Evolutionary conservation across 2,329 filamentous ascomycete species (phyloP).

Genomic region (Tolypocladium inflatum): DNA sequence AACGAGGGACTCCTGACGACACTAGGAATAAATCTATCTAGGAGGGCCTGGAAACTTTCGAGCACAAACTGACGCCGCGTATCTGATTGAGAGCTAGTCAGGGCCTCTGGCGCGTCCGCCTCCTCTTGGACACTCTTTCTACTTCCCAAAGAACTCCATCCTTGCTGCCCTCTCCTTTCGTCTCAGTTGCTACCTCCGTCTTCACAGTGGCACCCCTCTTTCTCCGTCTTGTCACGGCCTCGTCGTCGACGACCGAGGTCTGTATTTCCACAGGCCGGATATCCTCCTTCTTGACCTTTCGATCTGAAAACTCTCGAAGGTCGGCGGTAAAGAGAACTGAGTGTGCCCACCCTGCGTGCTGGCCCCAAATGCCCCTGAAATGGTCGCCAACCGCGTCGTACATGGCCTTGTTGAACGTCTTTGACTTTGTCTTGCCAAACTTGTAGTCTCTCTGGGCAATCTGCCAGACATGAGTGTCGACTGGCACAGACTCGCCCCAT

Average conservation of each 20-base stretch:
- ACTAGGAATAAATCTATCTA: neutral
- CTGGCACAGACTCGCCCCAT: slow-evolving; percentile 90
- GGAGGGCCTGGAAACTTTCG: neutral
- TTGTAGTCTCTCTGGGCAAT: slow-evolving; percentile 95
- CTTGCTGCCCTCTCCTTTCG: slow-evolving; percentile 13
- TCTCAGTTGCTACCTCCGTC: slow-evolving; percentile 6
- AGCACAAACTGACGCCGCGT: no score
- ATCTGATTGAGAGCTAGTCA: neutral
- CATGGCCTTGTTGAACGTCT: slow-evolving; percentile 77
- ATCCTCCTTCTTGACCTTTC: slow-evolving; percentile 21
- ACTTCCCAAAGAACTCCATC: slow-evolving; percentile 10
- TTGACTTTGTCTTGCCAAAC: slow-evolving; percentile 75
- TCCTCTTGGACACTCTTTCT: slow-evolving; percentile 17
- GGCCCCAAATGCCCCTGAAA: slow-evolving; percentile 83
- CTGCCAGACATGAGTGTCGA: slow-evolving; percentile 98
- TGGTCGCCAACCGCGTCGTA: slow-evolving; percentile 88
- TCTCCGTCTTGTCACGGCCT: slow-evolving; percentile 17
- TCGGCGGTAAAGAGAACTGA: slow-evolving; percentile 95
- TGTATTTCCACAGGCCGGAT: neutral
- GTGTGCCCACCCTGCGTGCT: slow-evolving; percentile 94
- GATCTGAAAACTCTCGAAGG: slow-evolving; percentile 71
- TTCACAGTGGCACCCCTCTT: slow-evolving; percentile 13
- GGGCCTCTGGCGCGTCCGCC: slow-evolving; percentile 11
- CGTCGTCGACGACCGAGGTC: slow-evolving; percentile 6
- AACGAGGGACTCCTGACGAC: neutral